These are phyloP conservation scores for Fulvia fulva DNA, from an alignment of 2,329 filamentous ascomycete genomes.

Conservation along the genomic window DNA sequence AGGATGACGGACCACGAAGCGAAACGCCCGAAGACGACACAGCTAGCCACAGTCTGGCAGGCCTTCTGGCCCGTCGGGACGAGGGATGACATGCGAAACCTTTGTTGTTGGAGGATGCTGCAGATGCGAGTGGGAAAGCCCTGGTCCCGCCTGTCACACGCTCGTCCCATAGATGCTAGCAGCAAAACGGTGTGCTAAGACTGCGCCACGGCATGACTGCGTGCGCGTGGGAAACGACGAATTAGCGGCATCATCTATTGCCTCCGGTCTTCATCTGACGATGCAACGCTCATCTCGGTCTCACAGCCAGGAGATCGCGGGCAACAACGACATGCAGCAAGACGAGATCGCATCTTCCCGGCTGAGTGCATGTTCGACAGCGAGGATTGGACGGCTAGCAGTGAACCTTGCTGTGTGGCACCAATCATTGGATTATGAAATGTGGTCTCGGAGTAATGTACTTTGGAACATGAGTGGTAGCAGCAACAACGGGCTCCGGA, in stretches of 20 bases:
- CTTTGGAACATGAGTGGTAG: constrained; percentile 2
- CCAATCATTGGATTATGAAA: neutral
- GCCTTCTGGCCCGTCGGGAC: neutral
- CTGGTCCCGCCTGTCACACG: constrained; percentile 1
- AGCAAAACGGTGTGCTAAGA: neutral
- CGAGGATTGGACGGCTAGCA: neutral
- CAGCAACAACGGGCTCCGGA: neutral
- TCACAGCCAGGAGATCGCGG: neutral
- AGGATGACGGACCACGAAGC: neutral
- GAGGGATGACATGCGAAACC: constrained; percentile 1
- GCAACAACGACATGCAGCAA: neutral
- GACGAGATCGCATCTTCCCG: neutral
- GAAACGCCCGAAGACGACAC: neutral
- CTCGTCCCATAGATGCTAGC: neutral
- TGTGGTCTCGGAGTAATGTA: constrained; percentile 1
- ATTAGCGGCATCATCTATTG: neutral
- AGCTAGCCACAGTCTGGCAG: neutral
- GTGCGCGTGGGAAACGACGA: neutral
- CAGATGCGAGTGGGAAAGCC: neutral
- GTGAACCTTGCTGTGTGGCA: constrained; percentile 2
- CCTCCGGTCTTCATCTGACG: neutral
- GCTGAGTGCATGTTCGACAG: neutral
- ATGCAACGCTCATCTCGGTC: neutral
- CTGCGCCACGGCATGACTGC: constrained; percentile 5
- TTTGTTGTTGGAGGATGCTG: neutral